phyloP scores from a whole-genome alignment of 2,329 filamentous ascomycete genomes.

The Fusarium buxicola region DNA sequence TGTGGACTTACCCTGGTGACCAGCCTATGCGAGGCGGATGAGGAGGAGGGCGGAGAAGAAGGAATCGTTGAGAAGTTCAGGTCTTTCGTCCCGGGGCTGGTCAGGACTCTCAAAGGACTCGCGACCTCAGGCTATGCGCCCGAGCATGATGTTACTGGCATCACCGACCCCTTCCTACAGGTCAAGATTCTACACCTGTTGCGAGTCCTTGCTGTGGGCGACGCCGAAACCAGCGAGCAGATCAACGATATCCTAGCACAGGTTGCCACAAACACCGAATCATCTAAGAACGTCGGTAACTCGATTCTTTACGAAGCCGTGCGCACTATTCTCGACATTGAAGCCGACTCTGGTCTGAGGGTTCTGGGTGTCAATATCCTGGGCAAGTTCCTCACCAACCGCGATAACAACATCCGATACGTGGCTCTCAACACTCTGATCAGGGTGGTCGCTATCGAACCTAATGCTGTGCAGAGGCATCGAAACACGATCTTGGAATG shows the following conservation, averaged over 20 bases:
- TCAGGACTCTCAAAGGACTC: conserved; percentile 90
- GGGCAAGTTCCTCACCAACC: conserved; percentile 97
- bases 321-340: conserved; percentile 95
- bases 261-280: conserved; percentile 97
- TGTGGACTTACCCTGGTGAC: conserved; percentile 92
- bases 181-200: conserved; percentile 93
- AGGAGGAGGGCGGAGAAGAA: conserved; percentile 90
- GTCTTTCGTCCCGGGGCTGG: conserved; percentile 83
- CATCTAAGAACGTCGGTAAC: conserved; percentile 98
- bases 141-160: conserved; percentile 97
- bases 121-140: conserved; percentile 97
- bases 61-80: conserved; percentile 92
- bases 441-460: conserved; percentile 97
- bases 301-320: conserved; percentile 98
- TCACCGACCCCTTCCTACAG: conserved; percentile 97
- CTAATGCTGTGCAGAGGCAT: conserved; percentile 96
- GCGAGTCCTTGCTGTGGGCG: conserved; percentile 86
- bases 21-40: conserved; percentile 94
- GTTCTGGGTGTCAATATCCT: conserved; percentile 98
- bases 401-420: conserved; percentile 99
- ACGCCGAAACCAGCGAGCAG: conserved; percentile 89
- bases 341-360: conserved; percentile 93
- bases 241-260: conserved; percentile 99
- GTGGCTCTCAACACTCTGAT: conserved; percentile 97
- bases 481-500: conserved; percentile 98